These are phyloP conservation scores for Medicago arabica DNA, from an alignment of 306 rosid genomes.

Conservation along the genomic window DNA sequence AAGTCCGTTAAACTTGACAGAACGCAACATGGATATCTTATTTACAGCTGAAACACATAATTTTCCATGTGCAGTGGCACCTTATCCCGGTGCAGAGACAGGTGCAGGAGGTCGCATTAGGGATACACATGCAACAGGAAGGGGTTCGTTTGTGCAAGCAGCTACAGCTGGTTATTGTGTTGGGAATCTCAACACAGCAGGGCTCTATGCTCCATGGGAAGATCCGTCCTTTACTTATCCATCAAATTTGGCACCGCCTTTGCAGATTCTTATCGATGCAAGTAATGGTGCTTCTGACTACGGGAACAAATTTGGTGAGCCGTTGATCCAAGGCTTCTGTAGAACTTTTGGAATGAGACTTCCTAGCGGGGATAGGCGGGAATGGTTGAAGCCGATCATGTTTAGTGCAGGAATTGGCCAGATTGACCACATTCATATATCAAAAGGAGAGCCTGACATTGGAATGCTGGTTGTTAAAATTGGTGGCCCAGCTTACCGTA, in stretches of 20 bases:
- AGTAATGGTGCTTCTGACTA: slow-evolving; percentile 96
- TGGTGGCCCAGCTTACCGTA: slow-evolving; percentile 98
- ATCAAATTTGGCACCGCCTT: slow-evolving; percentile 83
- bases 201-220: slow-evolving; percentile 90
- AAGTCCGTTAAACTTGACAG: slow-evolving; percentile 53
- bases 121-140: slow-evolving; percentile 96
- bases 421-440: slow-evolving; percentile 79
- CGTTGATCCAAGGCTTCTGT: slow-evolving; percentile 94
- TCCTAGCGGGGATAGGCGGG: slow-evolving; percentile 90
- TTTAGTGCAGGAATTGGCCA: slow-evolving; percentile 94
- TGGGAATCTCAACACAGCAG: slow-evolving; percentile 80
- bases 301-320: slow-evolving; percentile 98
- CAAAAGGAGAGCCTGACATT: slow-evolving; percentile 84
- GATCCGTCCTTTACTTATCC: slow-evolving; percentile 81
- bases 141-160: slow-evolving; percentile 86
- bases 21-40: slow-evolving; percentile 66
- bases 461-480: slow-evolving; percentile 92
- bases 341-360: slow-evolving; percentile 96
- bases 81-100: slow-evolving; percentile 96
- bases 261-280: slow-evolving; percentile 85
- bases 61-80: slow-evolving; percentile 98
- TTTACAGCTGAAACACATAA: slow-evolving; percentile 96
- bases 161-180: slow-evolving; percentile 97
- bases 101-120: slow-evolving; percentile 96
- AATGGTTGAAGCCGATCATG: slow-evolving; percentile 99